Percentiles rank a stretch among this genome's conserved stretches.
phyloP scores from a whole-genome alignment of 1,139 yeast species.

The Geotrichum candidum region DNA sequence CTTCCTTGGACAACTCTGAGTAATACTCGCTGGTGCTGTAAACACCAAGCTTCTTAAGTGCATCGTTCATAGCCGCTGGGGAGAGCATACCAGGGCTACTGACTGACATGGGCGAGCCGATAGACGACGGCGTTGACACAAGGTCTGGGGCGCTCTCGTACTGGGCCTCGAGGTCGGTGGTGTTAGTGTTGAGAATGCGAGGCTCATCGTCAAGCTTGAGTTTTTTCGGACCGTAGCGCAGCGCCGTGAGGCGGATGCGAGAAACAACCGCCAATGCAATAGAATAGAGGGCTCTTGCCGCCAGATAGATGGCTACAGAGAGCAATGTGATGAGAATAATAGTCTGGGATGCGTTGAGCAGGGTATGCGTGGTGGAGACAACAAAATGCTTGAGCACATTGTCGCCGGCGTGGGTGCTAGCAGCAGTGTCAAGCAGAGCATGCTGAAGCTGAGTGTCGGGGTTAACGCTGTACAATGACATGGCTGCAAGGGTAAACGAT shows the following conservation, averaged over 20 bases:
- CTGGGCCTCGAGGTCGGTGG: constrained; percentile 13
- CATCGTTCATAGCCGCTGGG: constrained; percentile 9
- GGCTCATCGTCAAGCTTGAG: not conserved
- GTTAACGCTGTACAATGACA: constrained; percentile 13
- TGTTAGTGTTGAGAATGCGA: not conserved
- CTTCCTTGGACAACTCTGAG: not conserved
- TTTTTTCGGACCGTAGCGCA: not conserved
- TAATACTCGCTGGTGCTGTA: not conserved
- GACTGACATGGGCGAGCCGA: constrained; percentile 10
- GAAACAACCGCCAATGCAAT: not conserved
- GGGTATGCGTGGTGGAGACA: not conserved
- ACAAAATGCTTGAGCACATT: not conserved
- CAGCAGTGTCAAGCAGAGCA: constrained; percentile 9
- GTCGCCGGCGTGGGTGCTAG: not conserved
- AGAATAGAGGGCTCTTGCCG: constrained; percentile 1
- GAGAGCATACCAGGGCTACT: constrained; percentile 12
- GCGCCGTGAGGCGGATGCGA: constrained; percentile 1
- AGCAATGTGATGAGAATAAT: constrained; percentile 10
- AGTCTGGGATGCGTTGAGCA: constrained; percentile 1
- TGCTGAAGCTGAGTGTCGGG: constrained; percentile 14
- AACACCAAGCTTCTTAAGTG: constrained; percentile 16
- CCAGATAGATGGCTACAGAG: constrained; percentile 14
- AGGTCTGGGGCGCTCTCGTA: constrained; percentile 6
- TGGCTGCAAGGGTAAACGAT: not conserved
- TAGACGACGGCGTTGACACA: constrained; percentile 12